Conservation (phyloP, 768 basidiomycete species). For the Termitomyces sp. region DNA sequence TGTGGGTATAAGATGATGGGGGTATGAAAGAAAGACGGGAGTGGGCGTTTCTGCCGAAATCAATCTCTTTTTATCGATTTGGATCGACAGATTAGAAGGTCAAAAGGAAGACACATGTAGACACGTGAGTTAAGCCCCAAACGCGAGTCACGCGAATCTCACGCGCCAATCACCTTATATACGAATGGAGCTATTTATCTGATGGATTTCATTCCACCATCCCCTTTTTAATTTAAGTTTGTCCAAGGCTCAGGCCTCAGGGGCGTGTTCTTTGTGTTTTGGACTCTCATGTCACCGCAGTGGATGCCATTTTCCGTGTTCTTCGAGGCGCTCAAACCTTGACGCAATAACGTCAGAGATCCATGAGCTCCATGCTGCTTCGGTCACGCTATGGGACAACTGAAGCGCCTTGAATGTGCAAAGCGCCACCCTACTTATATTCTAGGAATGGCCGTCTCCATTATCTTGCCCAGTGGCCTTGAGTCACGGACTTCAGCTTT, state of each 20-base stretch:
- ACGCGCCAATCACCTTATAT: neutral
- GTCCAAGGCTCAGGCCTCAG: no score
- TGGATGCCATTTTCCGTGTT: neutral
- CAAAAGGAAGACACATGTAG: slow-evolving; percentile 10
- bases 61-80: slow-evolving; percentile 16
- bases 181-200: no score
- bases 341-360: neutral
- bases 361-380: slow-evolving; percentile 1
- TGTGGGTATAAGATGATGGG: slow-evolving; percentile 3
- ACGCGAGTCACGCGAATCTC: slow-evolving; percentile 13
- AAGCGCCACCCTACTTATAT: neutral
- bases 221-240: neutral
- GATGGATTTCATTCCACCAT: no score
- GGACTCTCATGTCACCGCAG: neutral
- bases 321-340: neutral
- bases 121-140: slow-evolving; percentile 5
- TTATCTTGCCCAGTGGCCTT: neutral
- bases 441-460: neutral
- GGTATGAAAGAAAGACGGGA: slow-evolving; percentile 8
- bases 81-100: slow-evolving; percentile 9
- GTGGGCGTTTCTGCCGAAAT: neutral
- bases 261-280: neutral
- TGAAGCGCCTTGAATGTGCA: neutral
- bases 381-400: neutral
- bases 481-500: slow-evolving; percentile 4